Evolutionary conservation across 768 basidiomycete species (phyloP).

Genomic region (Serpula lacrymans): DNA sequence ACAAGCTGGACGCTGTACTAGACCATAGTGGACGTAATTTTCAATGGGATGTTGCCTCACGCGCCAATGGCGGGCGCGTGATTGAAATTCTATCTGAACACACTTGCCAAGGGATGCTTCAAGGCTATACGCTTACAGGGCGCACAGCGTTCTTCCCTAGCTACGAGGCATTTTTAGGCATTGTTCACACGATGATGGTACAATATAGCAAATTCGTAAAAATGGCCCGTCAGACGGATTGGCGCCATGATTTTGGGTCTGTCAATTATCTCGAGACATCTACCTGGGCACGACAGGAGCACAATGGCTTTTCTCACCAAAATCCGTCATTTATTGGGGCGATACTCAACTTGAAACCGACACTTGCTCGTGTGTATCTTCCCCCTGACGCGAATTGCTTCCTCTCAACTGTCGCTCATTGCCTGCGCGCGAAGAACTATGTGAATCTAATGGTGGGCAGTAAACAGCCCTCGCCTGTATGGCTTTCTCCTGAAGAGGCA

Average conservation of each 20-base stretch:
- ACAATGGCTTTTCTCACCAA: slow-evolving; percentile 90
- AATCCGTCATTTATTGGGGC: slow-evolving; percentile 85
- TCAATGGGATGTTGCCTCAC: slow-evolving; percentile 75
- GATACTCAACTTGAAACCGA: slow-evolving; percentile 74
- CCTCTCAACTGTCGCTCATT: slow-evolving; percentile 81
- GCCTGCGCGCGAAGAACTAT: slow-evolving; percentile 80
- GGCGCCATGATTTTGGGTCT: slow-evolving; percentile 69
- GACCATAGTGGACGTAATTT: slow-evolving; percentile 68
- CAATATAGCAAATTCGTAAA: slow-evolving; percentile 88
- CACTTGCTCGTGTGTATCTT: slow-evolving; percentile 72
- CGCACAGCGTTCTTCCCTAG: slow-evolving; percentile 82
- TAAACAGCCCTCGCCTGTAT: slow-evolving; percentile 80
- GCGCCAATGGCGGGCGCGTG: slow-evolving; percentile 74
- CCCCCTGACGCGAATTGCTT: slow-evolving; percentile 91
- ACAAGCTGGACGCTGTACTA: slow-evolving; percentile 83
- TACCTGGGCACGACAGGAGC: slow-evolving; percentile 82
- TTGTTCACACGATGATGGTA: slow-evolving; percentile 86
- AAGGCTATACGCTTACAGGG: slow-evolving; percentile 91
- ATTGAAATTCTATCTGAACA: slow-evolving; percentile 89
- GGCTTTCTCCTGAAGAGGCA: slow-evolving; percentile 74
- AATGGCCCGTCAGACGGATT: slow-evolving; percentile 70
- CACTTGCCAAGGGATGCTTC: slow-evolving; percentile 86
- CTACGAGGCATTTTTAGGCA: slow-evolving; percentile 90
- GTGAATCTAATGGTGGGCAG: slow-evolving; percentile 87
- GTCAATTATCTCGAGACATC: slow-evolving; percentile 88